These are phyloP conservation scores for Claviceps cyperi DNA, from an alignment of 2,329 filamentous ascomycete species.

Conservation along the genomic window DNA sequence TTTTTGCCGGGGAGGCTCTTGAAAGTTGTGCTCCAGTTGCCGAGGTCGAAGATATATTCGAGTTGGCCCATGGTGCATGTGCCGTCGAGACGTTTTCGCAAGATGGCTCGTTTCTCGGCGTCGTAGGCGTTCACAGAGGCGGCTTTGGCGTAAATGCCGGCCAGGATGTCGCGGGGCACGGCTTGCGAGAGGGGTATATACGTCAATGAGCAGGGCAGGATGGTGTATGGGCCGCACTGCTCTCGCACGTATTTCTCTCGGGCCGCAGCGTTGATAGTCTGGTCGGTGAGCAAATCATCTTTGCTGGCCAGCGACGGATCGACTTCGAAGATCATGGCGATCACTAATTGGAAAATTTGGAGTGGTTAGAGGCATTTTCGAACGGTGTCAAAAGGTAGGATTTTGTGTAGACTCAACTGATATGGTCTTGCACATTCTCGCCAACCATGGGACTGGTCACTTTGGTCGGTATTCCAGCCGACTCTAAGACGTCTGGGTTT, in stretches of 20 bases:
- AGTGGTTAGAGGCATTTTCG: background rate
- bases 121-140: constrained; percentile 9
- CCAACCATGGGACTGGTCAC: constrained; percentile 30
- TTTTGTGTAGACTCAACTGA: constrained; percentile 8
- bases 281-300: constrained; percentile 23
- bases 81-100: constrained; percentile 18
- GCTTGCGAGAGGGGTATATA: constrained; percentile 27
- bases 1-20: constrained; percentile 21
- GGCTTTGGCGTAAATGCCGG: constrained; percentile 9
- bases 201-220: constrained; percentile 25
- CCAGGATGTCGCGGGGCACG: constrained; percentile 13
- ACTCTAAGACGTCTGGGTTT: constrained; percentile 19
- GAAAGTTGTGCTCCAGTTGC: constrained; percentile 30
- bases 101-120: constrained; percentile 15
- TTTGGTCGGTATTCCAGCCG: constrained; percentile 23
- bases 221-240: constrained; percentile 21
- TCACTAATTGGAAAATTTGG: constrained; percentile 14
- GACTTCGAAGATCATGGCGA: constrained; percentile 30
- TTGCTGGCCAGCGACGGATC: constrained; percentile 24
- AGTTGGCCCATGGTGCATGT: constrained; percentile 26
- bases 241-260: constrained; percentile 17
- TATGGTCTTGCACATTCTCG: constrained; percentile 34
- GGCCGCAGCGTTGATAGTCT: constrained; percentile 16
- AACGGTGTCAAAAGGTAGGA: background rate
- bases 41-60: constrained; percentile 34